These are phyloP conservation scores for Zopfochytrium polystomum DNA, from an alignment of 371 early-diverging fungal genomes.

Conservation along the genomic window DNA sequence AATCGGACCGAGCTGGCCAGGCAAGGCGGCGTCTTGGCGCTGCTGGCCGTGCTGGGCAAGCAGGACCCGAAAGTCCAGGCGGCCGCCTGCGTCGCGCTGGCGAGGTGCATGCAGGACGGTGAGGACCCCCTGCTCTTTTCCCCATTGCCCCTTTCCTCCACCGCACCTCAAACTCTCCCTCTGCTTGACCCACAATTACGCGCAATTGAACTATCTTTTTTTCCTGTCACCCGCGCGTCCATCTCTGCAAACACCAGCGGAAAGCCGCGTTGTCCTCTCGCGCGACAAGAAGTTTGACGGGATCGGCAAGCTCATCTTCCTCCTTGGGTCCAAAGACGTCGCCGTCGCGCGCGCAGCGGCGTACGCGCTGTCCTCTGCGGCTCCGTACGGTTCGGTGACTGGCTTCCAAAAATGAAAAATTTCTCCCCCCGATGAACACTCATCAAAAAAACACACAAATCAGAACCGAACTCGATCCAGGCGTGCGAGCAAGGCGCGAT, in stretches of 20 bases:
- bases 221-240: no score
- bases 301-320: conserved; percentile 32
- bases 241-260: conserved; percentile 15
- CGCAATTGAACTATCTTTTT: no score
- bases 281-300: conserved; percentile 29
- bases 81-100: conserved; percentile 36
- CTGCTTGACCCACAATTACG: no score
- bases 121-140: no score
- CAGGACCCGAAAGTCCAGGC: conserved; percentile 36
- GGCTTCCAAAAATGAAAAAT: no score
- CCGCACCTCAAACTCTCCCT: no score
- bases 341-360: conserved; percentile 45
- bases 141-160: no score
- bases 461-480: conserved; percentile 41
- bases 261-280: conserved; percentile 12
- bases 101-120: conserved; percentile 48
- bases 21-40: conserved; percentile 30
- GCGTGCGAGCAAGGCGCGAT: conserved; percentile 48
- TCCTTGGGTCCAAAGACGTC: conserved; percentile 39
- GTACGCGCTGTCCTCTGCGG: conserved; percentile 42
- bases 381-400: conserved; percentile 34
- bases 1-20: conserved; percentile 43
- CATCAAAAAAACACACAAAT: not conserved
- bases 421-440: not conserved
- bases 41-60: conserved; percentile 30